Conservation (phyloP, 2,329 filamentous ascomycete genomes). For the Penicillium corylophilum region DNA sequence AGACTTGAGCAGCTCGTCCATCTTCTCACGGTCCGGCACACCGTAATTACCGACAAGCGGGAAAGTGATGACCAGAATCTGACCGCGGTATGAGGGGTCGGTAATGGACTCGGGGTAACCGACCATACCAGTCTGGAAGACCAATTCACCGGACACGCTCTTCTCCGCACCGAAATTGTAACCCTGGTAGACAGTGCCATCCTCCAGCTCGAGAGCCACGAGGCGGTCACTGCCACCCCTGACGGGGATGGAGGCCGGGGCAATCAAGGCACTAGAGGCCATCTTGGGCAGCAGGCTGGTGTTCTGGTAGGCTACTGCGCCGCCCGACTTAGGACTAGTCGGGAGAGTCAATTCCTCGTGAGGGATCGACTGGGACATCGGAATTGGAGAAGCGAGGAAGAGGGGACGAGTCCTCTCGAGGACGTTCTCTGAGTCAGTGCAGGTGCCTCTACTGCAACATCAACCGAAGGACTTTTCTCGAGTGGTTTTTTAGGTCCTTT, state of each 20-base stretch:
- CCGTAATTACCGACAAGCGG: constrained; percentile 97
- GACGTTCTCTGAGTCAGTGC: constrained; percentile 31
- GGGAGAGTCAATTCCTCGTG: constrained; percentile 34
- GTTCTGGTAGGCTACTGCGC: constrained; percentile 39
- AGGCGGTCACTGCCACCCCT: constrained; percentile 56
- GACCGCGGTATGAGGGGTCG: constrained; percentile 83
- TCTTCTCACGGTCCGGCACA: constrained; percentile 80
- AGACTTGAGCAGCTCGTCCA: constrained; percentile 80
- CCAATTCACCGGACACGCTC: constrained; percentile 92
- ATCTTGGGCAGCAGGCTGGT: constrained; percentile 34
- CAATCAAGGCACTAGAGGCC: constrained; percentile 39
- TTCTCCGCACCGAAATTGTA: constrained; percentile 95
- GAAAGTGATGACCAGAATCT: constrained; percentile 96
- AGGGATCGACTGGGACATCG: constrained; percentile 32
- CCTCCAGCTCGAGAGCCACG: constrained; percentile 87
- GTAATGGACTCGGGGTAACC: constrained; percentile 95
- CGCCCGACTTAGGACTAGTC: constrained; percentile 42
- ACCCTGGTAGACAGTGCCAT: constrained; percentile 87
- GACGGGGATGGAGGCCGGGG: constrained; percentile 63
- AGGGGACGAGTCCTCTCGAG: constrained; percentile 39
- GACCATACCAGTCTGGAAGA: constrained; percentile 99
- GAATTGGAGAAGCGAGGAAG: constrained; percentile 19
- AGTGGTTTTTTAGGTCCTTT: not conserved
- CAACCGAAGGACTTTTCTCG: constrained; percentile 18
- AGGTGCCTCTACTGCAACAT: constrained; percentile 41